Evolutionary conservation across 2,329 filamentous ascomycete genomes (phyloP).

Genomic region (Xylaria arbuscula): DNA sequence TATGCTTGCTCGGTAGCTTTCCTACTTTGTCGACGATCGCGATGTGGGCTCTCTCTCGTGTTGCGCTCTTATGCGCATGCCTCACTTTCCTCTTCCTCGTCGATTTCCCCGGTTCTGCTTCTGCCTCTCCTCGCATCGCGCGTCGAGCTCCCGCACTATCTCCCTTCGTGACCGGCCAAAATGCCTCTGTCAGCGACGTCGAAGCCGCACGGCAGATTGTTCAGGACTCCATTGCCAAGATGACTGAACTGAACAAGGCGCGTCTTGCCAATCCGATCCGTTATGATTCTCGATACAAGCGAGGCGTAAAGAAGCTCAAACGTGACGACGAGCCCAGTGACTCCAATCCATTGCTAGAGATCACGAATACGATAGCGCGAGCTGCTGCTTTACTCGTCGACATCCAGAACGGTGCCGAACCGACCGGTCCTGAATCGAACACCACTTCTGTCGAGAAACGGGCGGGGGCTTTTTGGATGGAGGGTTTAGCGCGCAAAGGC

Average conservation of each 20-base stretch:
- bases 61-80: conserved; percentile 11
- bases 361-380: conserved; percentile 19
- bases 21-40: neutral
- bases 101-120: conserved; percentile 2
- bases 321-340: neutral
- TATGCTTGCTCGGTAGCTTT: neutral
- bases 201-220: conserved; percentile 23
- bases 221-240: conserved; percentile 21
- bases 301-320: conserved; percentile 2
- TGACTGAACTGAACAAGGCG: conserved; percentile 27
- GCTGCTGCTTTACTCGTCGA: conserved; percentile 26
- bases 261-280: conserved; percentile 16
- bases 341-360: conserved; percentile 9
- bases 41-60: conserved; percentile 10
- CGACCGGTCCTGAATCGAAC: neutral
- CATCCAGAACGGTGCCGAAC: neutral
- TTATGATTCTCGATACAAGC: conserved; percentile 11
- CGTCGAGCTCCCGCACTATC: conserved; percentile 9
- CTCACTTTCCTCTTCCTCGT: conserved; percentile 5
- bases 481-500: conserved; percentile 20
- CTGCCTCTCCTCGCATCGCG: neutral
- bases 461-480: conserved; percentile 29
- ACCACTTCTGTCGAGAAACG: conserved; percentile 12
- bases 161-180: conserved; percentile 8
- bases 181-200: conserved; percentile 22